Evolutionary conservation across 768 basidiomycete genomes (phyloP), one percentile per base, ranked within the genome.

Genomic region (Leccinum olivaceopallidum): DNA sequence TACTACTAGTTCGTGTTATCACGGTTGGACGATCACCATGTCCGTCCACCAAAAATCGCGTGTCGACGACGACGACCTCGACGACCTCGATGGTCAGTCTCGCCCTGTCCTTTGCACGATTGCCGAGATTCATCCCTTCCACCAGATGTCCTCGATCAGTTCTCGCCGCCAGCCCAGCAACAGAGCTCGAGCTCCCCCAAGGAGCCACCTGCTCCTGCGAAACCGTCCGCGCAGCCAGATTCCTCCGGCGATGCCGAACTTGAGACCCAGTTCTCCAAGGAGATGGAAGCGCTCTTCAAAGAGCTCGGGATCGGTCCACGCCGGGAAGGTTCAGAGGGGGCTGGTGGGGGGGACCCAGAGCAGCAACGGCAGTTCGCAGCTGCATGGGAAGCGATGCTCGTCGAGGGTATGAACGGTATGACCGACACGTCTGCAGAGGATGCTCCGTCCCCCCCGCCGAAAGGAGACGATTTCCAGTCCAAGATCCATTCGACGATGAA

Each of bases 401-500:
- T 85, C 47, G 85, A 89, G 62, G 84, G 78, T 4, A 82, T 89
- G 82, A 77, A 84, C 12, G 69, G 67, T 50, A 64, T 65, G 62
- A 10, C 50, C 14, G 53, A 39, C n/a, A 24, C 56, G 14, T n/a
- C 57, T 28, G 48, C 54, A 36, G 53, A 24, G 12, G 51, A 60
- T 0, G 13, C 62, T 2, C 24, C 57, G n/a, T 58, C 68, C 1
- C 20, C 62, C 1, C 54, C 57, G 14, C 56, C 64, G 5, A 68
- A 58, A 2, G 65, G 56, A 56, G 77, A 76, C 51, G 76, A 79
- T 59, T 95, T 92, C 74, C 90, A 91, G 74, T 80, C 81, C 12
- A 83, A 80, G 60, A 87, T 94, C 54, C 81, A 81, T 61, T 81
- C 85, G 66, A 84, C 93, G 6, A 86, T 92, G 85, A 82, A 86